Conservation (phyloP, 1,284 basidiomycete species). For the Austroboletus olivaceoglutinosus region DNA sequence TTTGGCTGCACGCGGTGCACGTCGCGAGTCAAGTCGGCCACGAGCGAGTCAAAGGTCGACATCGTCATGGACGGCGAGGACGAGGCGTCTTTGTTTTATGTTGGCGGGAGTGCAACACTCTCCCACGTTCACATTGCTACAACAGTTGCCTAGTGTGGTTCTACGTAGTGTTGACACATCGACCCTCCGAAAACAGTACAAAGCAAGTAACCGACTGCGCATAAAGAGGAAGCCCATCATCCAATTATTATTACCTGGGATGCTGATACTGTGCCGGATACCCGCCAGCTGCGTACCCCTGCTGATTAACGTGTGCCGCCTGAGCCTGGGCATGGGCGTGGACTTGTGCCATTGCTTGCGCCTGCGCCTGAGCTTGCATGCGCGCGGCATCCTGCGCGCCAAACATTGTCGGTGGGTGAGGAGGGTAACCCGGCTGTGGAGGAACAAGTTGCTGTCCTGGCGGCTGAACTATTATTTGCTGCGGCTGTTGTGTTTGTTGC, state of each 20-base stretch:
- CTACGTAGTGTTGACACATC: background rate
- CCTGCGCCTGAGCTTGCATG: constrained; percentile 41
- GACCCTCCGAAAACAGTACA: constrained; percentile 11
- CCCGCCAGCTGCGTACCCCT: constrained; percentile 28
- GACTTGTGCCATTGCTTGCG: constrained; percentile 40
- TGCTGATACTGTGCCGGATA: constrained; percentile 36
- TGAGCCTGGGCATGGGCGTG: constrained; percentile 39
- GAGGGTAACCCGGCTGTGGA: constrained; percentile 38
- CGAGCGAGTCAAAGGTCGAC: constrained; percentile 77
- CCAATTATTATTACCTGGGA: constrained; percentile 21
- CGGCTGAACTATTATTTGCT: constrained; percentile 39
- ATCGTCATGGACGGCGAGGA: constrained; percentile 23
- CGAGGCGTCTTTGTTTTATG: constrained; percentile 5
- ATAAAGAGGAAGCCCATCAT: background rate
- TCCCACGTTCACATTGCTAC: constrained; percentile 27
- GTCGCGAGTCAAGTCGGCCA: constrained; percentile 87
- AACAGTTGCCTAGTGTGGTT: background rate
- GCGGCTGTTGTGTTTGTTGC: constrained; percentile 36
- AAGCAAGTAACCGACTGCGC: constrained; percentile 8
- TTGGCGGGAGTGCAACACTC: constrained; percentile 5
- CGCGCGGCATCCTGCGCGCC: constrained; percentile 35
- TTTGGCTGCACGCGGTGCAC: constrained; percentile 80
- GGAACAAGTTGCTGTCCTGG: constrained; percentile 32
- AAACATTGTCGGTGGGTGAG: constrained; percentile 38
- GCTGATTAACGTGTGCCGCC: constrained; percentile 25